phyloP scores from a whole-genome alignment of 306 rosid genomes.

The Malus orientalis region DNA sequence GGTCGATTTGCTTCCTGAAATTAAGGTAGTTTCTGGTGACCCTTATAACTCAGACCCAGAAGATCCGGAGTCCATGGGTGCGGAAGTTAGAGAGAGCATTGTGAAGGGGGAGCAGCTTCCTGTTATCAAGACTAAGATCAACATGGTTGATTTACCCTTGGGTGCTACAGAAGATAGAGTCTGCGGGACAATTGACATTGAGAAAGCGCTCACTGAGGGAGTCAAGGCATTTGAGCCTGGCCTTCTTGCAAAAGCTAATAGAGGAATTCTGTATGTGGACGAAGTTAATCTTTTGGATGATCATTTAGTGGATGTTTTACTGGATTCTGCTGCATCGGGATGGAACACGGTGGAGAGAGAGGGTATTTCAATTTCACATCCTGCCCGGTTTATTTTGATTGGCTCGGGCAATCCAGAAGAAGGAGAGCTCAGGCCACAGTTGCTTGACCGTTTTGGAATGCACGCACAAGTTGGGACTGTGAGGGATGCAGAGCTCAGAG shows the following conservation, averaged over 20 bases:
- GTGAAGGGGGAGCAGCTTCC: constrained; percentile 57
- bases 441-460: constrained; percentile 96
- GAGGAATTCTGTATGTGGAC: constrained; percentile 91
- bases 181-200: constrained; percentile 94
- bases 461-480: constrained; percentile 97
- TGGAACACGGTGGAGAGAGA: constrained; percentile 99
- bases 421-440: constrained; percentile 97
- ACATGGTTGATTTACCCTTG: constrained; percentile 94
- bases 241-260: constrained; percentile 86
- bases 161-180: constrained; percentile 97
- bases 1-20: constrained; percentile 89
- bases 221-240: constrained; percentile 97
- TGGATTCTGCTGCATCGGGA: constrained; percentile 97
- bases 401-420: constrained; percentile 98
- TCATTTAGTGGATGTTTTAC: constrained; percentile 82
- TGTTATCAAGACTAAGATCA: constrained; percentile 61
- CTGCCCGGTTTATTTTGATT: constrained; percentile 84
- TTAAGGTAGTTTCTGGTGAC: constrained; percentile 75
- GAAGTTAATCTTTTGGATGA: constrained; percentile 95
- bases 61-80: constrained; percentile 88
- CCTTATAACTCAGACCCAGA: constrained; percentile 90
- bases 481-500: constrained; percentile 91
- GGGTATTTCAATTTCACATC: constrained; percentile 91
- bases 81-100: constrained; percentile 67
- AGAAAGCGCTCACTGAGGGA: constrained; percentile 91